Evolutionary conservation across 352 stramenopile species (phyloP), one percentile per base, ranked within the genome.

Genomic region (Pythium guiyangense): DNA sequence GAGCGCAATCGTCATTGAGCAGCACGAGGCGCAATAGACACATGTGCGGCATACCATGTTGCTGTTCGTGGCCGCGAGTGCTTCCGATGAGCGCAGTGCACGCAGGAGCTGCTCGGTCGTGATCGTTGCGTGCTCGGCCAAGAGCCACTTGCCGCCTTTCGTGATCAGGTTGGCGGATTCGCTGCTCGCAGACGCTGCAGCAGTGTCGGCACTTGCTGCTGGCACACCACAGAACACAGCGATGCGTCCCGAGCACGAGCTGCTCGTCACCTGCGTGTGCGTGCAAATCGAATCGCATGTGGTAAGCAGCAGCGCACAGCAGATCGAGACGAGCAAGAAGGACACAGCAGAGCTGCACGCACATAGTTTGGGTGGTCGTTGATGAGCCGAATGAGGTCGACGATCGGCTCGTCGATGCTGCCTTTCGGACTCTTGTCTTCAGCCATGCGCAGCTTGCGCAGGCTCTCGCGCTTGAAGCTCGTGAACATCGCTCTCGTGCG

Each of bases 351-450:
- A 37, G 26, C 35, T 43, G 11, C 20, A 69, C 80, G 59, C 59
- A 94, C 84, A 54, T 93, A 97, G 66, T 97, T 77, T 4, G 72
- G 66, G 49, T 95, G 77, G 20, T 71, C 66, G 64, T 97, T 97
- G 55, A 97, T 90, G 8, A 77, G 69, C 15, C 70, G 63, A 57
- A 97, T 93, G 67, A 97, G 77, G 39, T 94, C 86, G 20, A 91
- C 77, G 51, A 97, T 96, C 5, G 85, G 83, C 37, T 76, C 83
- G 62, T 97, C 91, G 53, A 97, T 84, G 59, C 74, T 93, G 6
- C 88, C 91, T 58, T 97, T 97, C 8, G 88, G 88, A 40, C 85
- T 96, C 69, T 96, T 96, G 69, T 96, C 86, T 58, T 91, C 81
- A 59, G 84, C 76, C 59, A 70, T 69, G 53, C 81, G 79, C 58